Conservation (phyloP, 345 rosid genomes). For the Citrus australasica region DNA sequence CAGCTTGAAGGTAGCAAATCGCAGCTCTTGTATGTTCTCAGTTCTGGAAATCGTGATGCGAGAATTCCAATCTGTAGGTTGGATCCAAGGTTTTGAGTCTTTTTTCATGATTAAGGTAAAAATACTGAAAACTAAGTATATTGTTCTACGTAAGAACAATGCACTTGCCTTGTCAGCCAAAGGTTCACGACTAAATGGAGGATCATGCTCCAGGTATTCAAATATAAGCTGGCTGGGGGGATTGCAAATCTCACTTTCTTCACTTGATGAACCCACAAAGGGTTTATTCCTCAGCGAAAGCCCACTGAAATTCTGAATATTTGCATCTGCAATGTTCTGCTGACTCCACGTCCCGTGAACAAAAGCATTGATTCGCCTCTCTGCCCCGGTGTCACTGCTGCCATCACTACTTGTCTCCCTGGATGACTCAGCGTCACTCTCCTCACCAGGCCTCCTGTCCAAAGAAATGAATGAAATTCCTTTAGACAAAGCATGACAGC, state of each 20-base stretch:
- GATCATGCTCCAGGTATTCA: slow-evolving; percentile 72
- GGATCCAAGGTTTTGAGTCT: not conserved
- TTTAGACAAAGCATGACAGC: not conserved
- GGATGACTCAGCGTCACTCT: slow-evolving; percentile 60
- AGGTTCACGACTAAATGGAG: slow-evolving; percentile 85
- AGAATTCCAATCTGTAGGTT: slow-evolving; percentile 60
- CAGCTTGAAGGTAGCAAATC: slow-evolving; percentile 85
- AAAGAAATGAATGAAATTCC: not conserved
- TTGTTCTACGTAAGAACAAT: not conserved
- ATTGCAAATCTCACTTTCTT: slow-evolving; percentile 56
- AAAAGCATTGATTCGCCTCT: slow-evolving; percentile 35
- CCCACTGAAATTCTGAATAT: slow-evolving; percentile 41
- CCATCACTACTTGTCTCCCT: slow-evolving; percentile 72
- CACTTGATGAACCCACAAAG: slow-evolving; percentile 52
- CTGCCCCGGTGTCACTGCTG: slow-evolving; percentile 45
- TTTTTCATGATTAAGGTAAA: not conserved
- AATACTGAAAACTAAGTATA: not conserved
- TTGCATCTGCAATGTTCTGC: slow-evolving; percentile 26
- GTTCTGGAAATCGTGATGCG: slow-evolving; percentile 70
- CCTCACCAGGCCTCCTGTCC: slow-evolving; percentile 60
- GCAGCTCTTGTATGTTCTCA: slow-evolving; percentile 69
- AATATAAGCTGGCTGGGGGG: slow-evolving; percentile 52
- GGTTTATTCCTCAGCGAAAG: slow-evolving; percentile 46
- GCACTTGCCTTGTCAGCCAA: slow-evolving; percentile 69
- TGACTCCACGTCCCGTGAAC: slow-evolving; percentile 29